phyloP scores from a whole-genome alignment of 371 early-diverging fungal species.

The Lichtheimia ramosa region DNA sequence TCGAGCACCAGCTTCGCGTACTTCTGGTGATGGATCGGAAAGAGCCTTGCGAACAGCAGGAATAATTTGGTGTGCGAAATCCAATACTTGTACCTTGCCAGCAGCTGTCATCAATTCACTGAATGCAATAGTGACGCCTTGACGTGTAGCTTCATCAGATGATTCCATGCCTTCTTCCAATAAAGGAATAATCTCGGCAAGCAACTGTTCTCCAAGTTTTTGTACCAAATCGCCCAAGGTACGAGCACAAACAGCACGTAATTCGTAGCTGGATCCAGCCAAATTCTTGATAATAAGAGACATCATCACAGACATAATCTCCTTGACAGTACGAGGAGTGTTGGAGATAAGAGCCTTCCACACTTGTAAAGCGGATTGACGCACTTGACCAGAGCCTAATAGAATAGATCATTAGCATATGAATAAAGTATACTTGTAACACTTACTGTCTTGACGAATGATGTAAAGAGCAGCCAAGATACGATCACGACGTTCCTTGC shows the following conservation, averaged over 20 bases:
- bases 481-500: constrained; percentile 81
- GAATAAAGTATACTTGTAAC: not conserved
- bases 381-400: constrained; percentile 73
- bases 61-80: constrained; percentile 81
- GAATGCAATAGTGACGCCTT: constrained; percentile 93
- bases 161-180: constrained; percentile 79
- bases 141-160: constrained; percentile 65
- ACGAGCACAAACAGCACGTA: constrained; percentile 82
- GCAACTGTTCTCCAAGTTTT: constrained; percentile 90
- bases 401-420: not conserved
- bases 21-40: constrained; percentile 75
- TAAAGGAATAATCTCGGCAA: constrained; percentile 87
- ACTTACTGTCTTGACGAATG: constrained; percentile 73
- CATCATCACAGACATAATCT: constrained; percentile 89
- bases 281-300: constrained; percentile 80
- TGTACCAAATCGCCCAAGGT: constrained; percentile 94
- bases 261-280: constrained; percentile 71
- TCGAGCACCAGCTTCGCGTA: constrained; percentile 93
- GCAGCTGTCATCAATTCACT: constrained; percentile 89
- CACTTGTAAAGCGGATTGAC: constrained; percentile 86
- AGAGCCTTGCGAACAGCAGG: constrained; percentile 81
- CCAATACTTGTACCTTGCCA: constrained; percentile 77
- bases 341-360: constrained; percentile 96
- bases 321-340: constrained; percentile 95
- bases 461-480: constrained; percentile 94